Percentiles rank a stretch among this genome's conserved stretches.
Conservation (phyloP, 169 alveolate species). For the Plasmodium adleri region DNA sequence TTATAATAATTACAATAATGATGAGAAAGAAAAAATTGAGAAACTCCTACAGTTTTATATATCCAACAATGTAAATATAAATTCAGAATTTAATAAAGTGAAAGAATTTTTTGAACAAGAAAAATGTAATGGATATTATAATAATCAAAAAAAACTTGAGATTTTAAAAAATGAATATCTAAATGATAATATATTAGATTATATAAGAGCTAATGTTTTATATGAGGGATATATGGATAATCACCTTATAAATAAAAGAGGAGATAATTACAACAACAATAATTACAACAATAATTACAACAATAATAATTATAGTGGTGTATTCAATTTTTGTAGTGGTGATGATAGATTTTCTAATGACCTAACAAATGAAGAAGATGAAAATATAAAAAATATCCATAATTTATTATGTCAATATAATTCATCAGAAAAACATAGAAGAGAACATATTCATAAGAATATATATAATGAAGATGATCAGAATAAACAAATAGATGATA, state of each 20-base stretch:
- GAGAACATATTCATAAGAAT: too few species aligned
- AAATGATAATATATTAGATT: too few species aligned
- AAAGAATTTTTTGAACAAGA: too few species aligned
- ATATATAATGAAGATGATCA: too few species aligned
- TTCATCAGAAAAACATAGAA: too few species aligned
- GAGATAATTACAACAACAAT: neutral
- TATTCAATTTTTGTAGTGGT: neutral
- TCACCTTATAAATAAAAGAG: neutral
- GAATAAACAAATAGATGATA: too few species aligned
- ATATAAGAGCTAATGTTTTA: too few species aligned
- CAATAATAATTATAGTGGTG: neutral
- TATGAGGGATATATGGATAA: neutral
- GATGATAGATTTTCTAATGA: neutral
- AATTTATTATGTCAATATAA: too few species aligned
- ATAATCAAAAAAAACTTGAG: too few species aligned
- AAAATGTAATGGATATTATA: too few species aligned
- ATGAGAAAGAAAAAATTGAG: neutral
- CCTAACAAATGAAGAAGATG: neutral
- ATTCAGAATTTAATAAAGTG: too few species aligned
- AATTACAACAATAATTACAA: neutral
- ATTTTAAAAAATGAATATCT: neutral
- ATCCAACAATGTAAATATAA: neutral
- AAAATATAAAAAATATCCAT: neutral
- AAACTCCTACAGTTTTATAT: conserved; percentile 11
- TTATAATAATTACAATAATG: neutral